Evolutionary conservation across 441 rosid genomes (phyloP), one percentile per base, ranked within the genome.

Genomic region (Pelargonium australe): DNA sequence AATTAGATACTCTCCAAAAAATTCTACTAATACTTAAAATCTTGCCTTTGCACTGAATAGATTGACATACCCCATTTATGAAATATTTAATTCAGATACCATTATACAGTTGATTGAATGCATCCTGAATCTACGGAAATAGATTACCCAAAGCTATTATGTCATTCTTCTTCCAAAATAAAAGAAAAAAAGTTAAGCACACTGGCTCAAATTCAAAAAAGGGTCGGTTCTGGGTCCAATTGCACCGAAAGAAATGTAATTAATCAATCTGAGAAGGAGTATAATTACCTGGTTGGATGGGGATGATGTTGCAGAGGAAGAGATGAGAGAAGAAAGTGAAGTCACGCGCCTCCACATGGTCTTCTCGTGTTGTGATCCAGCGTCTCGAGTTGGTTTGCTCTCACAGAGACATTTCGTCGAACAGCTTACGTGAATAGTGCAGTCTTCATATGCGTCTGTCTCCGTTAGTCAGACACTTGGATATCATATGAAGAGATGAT

Each of bases 271-370:
- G n/a, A 49, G n/a, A 49, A 49, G 55, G 13, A 10, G 16, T 10
- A n/a, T n/a, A 49, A 49, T 10, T n/a, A 49, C 95, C 88, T 82
- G 86, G 41, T 72, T 47, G 9, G 72, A 73, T 8, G 72, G 10
- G 61, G 82, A 73, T 57, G 86, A 76, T 71, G 72, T 82, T 2
- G 28, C 28, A 25, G 85, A 78, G 53, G 90, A 80, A 69, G 80
- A 77, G 66, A 84, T 67, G 75, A 76, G 72, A 14, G 87, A 81
- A 77, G 88, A 81, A 72, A 89, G 83, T 47, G 79, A 76, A 73
- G 82, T 76, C 72, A 86, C 81, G 82, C 91, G 87, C 83, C 86
- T 89, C 95, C 88, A 86, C 95, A 91, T 82, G 23, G 28, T 25
- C 2, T 25, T 71, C 64, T 60, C 47, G 57, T 13, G n/a, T 51